phyloP scores from a whole-genome alignment of 306 rosid species.

The Prunus padus region DNA sequence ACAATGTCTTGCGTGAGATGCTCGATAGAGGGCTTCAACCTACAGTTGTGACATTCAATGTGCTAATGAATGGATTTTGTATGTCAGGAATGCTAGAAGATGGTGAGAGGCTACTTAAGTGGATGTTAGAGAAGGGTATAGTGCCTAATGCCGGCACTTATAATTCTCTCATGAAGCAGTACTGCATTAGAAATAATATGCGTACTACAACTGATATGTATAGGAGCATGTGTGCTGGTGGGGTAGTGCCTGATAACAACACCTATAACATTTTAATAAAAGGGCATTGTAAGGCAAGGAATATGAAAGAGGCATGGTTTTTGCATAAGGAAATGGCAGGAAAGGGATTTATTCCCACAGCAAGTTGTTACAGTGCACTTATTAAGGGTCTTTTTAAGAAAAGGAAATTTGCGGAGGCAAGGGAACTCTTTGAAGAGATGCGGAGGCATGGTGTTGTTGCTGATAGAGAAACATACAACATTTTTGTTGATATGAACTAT shows the following conservation, averaged over 20 bases:
- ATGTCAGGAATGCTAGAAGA: constrained; percentile 3
- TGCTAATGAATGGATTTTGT: constrained; percentile 1
- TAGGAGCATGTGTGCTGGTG: constrained; percentile 1
- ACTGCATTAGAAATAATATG: constrained; percentile 6
- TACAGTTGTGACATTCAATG: constrained; percentile 4
- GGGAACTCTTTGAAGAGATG: neutral
- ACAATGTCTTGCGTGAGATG: neutral
- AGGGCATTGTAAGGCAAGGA: constrained; percentile 1
- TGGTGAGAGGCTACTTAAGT: constrained; percentile 1
- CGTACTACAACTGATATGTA: neutral
- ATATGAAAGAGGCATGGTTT: neutral
- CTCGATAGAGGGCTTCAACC: constrained; percentile 8
- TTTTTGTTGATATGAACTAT: constrained; percentile 2
- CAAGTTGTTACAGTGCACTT: neutral
- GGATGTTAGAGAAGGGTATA: constrained; percentile 7
- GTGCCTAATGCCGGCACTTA: neutral
- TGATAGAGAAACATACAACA: neutral
- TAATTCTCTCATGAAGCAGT: constrained; percentile 5
- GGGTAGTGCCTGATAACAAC: neutral
- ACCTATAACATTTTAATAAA: neutral
- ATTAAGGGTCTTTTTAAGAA: neutral
- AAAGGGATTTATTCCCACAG: neutral
- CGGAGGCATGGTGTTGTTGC: neutral
- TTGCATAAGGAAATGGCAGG: constrained; percentile 6
- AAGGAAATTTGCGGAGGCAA: neutral